phyloP scores from a whole-genome alignment of 768 basidiomycete species.

The Termitomyces sp. region DNA sequence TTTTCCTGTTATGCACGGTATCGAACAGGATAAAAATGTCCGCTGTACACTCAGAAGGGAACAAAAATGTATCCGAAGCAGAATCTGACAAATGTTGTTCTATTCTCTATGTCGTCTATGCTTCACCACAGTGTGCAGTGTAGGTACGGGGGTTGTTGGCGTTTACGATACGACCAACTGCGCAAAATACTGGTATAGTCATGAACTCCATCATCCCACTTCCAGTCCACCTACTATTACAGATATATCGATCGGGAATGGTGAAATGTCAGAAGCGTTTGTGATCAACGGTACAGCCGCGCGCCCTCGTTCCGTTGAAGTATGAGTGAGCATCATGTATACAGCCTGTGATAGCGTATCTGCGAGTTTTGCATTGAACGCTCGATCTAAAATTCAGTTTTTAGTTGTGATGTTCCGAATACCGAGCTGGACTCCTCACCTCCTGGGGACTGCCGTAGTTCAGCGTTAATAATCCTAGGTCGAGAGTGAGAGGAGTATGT shows the following conservation, averaged over 20 bases:
- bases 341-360: constrained; percentile 61
- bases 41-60: not conserved
- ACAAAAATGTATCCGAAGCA: not conserved
- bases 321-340: constrained; percentile 67
- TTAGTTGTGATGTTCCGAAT: not conserved
- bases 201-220: constrained; percentile 26
- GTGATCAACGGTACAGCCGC: constrained; percentile 75
- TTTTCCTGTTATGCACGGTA: too few relatives aligned
- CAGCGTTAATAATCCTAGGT: constrained; percentile 72
- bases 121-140: not conserved
- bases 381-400: constrained; percentile 27
- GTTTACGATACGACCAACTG: not conserved
- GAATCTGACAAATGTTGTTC: not conserved
- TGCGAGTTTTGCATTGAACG: constrained; percentile 55
- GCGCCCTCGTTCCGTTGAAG: constrained; percentile 74
- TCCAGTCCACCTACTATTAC: constrained; percentile 68
- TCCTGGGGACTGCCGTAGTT: constrained; percentile 65
- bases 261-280: constrained; percentile 70
- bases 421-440: constrained; percentile 39
- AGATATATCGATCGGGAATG: constrained; percentile 69
- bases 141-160: not conserved
- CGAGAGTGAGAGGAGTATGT: not conserved
- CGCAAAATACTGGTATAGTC: not conserved
- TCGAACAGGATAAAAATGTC: too few relatives aligned
- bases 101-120: not conserved